Evolutionary conservation across 2,329 filamentous ascomycete species (phyloP), one percentile per base, ranked within the genome.

Genomic region (Phialocephala sp.): DNA sequence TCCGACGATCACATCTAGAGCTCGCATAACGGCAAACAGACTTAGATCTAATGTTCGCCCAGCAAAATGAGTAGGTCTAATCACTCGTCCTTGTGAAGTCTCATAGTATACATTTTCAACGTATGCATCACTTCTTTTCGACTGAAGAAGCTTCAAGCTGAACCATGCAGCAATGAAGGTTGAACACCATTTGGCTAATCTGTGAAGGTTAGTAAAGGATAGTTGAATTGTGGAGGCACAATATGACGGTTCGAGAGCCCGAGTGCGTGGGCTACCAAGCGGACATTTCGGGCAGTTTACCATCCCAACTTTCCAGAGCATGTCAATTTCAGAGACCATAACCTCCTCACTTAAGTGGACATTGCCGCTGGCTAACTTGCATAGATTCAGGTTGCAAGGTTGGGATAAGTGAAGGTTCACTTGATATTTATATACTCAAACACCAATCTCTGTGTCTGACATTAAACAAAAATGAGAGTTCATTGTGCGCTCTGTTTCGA

Each of bases 1-100:
- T 62, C 89, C 88, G 52, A 91, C 80, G 9, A 92, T 71, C 5
- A 92, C 86, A 76, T 95, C 92, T 12, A 91, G 74, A 54, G 92
- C 92, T 71, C 92, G 84, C 12, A 87, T 88, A 55, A 86, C 81
- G 12, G 91, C 87, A 75, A 95, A 94, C n/a, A 96, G 81, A 0
- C 92, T 94, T 37, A 96, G 82, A 75, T 96, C 92, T 66, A 96
- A 84, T 1, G 92, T 94, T 71, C 89, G 87, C 54, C 92, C 92
- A 12, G 89, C 91, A 52, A 77, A 73, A 15, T 73, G 73, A 52
- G 72, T 72, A 62, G 73, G 70, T 65, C 74, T 67, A n/a, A 67
- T 68, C 20, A 75, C 66, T 15, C 69, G 68, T 70, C 67, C 71
- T 12, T 63, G 67, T 14, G 65, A 45, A 20, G 69, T 73, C 56